phyloP scores from a whole-genome alignment of 2,329 filamentous ascomycete species.

The Diplocarpon rosae region DNA sequence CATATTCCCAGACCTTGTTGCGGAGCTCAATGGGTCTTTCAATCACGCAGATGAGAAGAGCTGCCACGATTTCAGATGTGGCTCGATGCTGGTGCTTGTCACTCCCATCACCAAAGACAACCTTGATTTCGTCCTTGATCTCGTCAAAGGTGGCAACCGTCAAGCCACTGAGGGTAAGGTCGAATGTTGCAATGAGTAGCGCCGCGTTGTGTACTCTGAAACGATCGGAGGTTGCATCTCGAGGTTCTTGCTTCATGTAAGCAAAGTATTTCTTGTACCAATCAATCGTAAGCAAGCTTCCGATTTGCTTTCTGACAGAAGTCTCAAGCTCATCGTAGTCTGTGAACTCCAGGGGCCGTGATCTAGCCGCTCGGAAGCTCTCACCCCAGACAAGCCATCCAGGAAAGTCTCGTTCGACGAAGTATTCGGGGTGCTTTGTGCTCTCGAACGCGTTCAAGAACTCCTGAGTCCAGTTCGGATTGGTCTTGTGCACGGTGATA shows the following conservation, averaged over 20 bases:
- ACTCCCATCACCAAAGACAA: conserved; percentile 80
- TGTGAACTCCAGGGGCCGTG: conserved; percentile 54
- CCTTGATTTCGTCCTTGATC: conserved; percentile 66
- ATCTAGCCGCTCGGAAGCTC: conserved; percentile 67
- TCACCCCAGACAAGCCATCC: conserved; percentile 97
- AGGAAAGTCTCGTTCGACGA: conserved; percentile 82
- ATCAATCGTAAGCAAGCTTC: conserved; percentile 63
- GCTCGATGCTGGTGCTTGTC: conserved; percentile 98
- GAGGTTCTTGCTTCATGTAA: conserved; percentile 91
- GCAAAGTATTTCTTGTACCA: conserved; percentile 87
- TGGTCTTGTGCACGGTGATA: conserved; percentile 61
- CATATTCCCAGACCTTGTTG: conserved; percentile 75
- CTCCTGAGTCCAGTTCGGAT: conserved; percentile 66
- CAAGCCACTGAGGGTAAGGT: conserved; percentile 72
- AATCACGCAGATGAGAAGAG: conserved; percentile 67
- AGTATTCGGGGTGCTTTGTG: conserved; percentile 66
- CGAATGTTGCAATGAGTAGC: conserved; percentile 80
- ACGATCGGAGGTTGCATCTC: conserved; percentile 68
- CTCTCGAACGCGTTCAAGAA: conserved; percentile 71
- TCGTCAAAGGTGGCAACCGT: conserved; percentile 76
- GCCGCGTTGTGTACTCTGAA: conserved; percentile 85
- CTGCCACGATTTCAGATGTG: conserved; percentile 85
- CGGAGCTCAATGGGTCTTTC: conserved; percentile 67
- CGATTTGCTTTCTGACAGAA: conserved; percentile 66
- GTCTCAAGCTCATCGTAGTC: conserved; percentile 73